These are phyloP conservation scores for Bruguiera gymnorhiza DNA, from an alignment of 345 rosid species.

Conservation along the genomic window DNA sequence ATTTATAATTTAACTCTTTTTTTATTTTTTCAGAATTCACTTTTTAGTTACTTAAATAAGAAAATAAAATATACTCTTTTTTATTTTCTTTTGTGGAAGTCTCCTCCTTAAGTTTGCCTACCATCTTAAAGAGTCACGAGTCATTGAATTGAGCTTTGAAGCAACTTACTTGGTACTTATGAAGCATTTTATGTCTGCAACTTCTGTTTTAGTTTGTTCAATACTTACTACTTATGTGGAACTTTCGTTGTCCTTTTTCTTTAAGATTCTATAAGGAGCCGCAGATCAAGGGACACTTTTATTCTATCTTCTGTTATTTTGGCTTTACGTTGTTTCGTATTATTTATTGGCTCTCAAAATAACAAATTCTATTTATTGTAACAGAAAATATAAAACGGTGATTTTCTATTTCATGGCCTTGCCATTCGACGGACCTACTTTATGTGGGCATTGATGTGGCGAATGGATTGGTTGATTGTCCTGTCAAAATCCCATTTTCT, in stretches of 20 bases:
- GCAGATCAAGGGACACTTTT: conserved; percentile 80
- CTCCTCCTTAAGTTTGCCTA: no score
- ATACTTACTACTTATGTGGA: background rate
- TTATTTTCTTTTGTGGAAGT: no score
- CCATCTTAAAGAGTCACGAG: no score
- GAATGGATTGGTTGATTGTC: no score
- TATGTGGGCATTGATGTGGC: background rate
- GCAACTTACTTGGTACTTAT: conserved; percentile 76
- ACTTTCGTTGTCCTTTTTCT: background rate
- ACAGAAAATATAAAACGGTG: conserved; percentile 9
- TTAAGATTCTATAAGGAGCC: conserved; percentile 79
- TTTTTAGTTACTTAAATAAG: no score
- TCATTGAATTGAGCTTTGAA: no score
- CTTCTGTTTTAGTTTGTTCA: conserved; percentile 1
- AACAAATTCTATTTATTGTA: conserved; percentile 14
- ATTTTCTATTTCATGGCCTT: conserved; percentile 6
- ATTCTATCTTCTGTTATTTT: conserved; percentile 91
- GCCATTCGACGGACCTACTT: background rate
- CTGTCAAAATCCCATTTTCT: no score
- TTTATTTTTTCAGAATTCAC: no score
- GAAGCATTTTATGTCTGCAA: conserved; percentile 1
- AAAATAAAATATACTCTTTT: no score
- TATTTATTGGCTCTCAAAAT: conserved; percentile 93
- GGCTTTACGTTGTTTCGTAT: conserved; percentile 82
- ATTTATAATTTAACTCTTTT: no score